A percentile compares a stretch with the other conserved stretches of the same genome.
phyloP scores from a whole-genome alignment of 2,329 filamentous ascomycete species.

The Fusarium nurragi region DNA sequence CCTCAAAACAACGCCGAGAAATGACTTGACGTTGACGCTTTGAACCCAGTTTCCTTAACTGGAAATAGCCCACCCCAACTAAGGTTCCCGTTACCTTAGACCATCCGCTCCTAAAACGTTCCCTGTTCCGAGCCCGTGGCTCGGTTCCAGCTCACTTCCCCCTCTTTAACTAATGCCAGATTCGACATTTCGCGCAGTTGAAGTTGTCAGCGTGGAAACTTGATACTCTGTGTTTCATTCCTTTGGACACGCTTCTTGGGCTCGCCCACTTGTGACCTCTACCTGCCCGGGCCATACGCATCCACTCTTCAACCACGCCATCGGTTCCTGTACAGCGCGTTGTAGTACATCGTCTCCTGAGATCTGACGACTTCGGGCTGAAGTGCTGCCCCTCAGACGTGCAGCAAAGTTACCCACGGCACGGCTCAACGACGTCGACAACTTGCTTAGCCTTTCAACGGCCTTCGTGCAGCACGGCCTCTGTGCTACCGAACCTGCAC shows the following conservation, averaged over 20 bases:
- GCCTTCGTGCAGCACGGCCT: constrained; percentile 2
- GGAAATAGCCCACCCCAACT: constrained; percentile 33
- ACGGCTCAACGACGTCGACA: constrained; percentile 4
- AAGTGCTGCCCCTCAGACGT: constrained; percentile 28
- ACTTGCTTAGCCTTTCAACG: constrained; percentile 6
- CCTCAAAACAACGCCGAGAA: constrained; percentile 30
- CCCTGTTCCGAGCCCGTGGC: constrained; percentile 25
- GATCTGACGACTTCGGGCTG: constrained; percentile 21
- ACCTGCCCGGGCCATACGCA: constrained; percentile 6
- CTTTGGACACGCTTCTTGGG: constrained; percentile 2
- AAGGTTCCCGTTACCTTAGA: constrained; percentile 25
- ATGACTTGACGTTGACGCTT: constrained; percentile 28
- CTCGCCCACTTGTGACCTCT: background rate
- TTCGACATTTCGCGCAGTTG: constrained; percentile 32
- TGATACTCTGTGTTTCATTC: constrained; percentile 31
- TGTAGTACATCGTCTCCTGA: constrained; percentile 25
- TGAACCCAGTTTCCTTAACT: constrained; percentile 39
- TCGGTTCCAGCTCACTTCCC: constrained; percentile 32
- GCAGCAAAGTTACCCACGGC: constrained; percentile 10
- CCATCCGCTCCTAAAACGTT: constrained; percentile 34
- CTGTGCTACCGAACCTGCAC: background rate
- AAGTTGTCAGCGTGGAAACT: constrained; percentile 17
- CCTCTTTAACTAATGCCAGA: constrained; percentile 21
- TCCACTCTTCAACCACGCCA: constrained; percentile 23
- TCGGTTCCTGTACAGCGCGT: constrained; percentile 20